Evolutionary conservation across 164 flowering plant species (phyloP), one percentile per base, ranked within the genome.

Genomic region (Nelumbo lutea): DNA sequence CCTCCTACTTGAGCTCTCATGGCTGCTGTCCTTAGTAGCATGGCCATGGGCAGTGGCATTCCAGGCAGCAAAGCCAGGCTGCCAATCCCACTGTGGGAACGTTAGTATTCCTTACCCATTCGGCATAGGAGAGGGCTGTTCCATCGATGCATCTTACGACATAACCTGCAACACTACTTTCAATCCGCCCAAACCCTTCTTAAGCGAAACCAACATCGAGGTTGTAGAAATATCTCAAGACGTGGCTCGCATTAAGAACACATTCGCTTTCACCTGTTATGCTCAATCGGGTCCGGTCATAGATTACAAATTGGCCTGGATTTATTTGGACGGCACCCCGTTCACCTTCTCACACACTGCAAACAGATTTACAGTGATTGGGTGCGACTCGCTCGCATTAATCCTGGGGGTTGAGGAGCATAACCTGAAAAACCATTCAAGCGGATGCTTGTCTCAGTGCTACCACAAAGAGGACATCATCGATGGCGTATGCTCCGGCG

Each of bases 81-180:
- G 84, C 67, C 55, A 2, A 39, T 64, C 59, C 4, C 60, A 13
- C 0, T 83, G 88, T 47, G 88, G 85, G 0, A 55, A 70, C 0
- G 63, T 83, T 3, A 66, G n/a, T 61, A 76, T 85, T 61, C 86
- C 81, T 14, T 85, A 77, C 63, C 88, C 88, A 3, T 85, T 85
- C 42, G 85, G 88, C 44, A 71, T 73, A 1, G 61, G 44, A 0
- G 1, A 61, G 4, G 66, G 39, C 1, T 77, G 84, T 45, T 72
- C 53, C 74, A 48, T 65, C 0, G 42, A 70, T 9, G 45, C 57
- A 4, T 40, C 60, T 14, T 81, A 75, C 15, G 15, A 61, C 10
- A 41, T 84, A 42, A 69, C 55, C 43, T 84, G 88, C 14, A 61
- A 70, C 60, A 11, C 5, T 41, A 38, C 68, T 58, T 52, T 15